Evolutionary conservation across 148 eudicot genomes (phyloP), one percentile per base, ranked within the genome.

Genomic region (Mesembryanthemum crystallinum): DNA sequence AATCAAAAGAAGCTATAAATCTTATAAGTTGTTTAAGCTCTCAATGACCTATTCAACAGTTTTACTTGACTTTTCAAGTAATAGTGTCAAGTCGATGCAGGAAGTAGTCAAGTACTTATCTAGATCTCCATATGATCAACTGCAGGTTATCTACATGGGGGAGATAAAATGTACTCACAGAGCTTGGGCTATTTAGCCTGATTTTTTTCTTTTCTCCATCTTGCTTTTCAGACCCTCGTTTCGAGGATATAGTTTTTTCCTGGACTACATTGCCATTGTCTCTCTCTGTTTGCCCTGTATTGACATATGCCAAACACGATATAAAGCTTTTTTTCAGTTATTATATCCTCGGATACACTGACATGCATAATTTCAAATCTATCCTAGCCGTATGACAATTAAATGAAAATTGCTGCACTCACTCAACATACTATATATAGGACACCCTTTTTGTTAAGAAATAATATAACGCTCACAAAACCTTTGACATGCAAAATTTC

Each of bases 101-200:
- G 49, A 45, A 1, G 49, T 13, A 62, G 25, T 32, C 13, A 20
- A 23, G 25, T 39, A 29, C 18, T n/a, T 28, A 7, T 24, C 11
- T 25, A 8, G 3, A 24, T 8, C 32, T 24, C 17, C 35, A 59
- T 14, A 37, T 35, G 17, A 58, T 29, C 69, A 27, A 8, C 18
- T 15, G n/a, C 3, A 17, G 20, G 7, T 33, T 28, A 42, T 35
- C 35, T 5, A 7, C 6, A 35, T 32, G 23, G 45, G 37, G 43
- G 24, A 69, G 58, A 42, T 27, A 28, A 17, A 23, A 54, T 54
- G 27, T 72, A 71, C 83, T 75, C 67, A 80, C 83, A 68, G 62
- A 5, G 68, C 58, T 49, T 33, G 15, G 14, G 59, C 45, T 57
- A 72, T 24, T 30, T 54, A 18, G 61, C 61, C 37, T 67, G 62